phyloP scores from a whole-genome alignment of 1,139 yeast genomes.

The Lodderomyces elongisporus region DNA sequence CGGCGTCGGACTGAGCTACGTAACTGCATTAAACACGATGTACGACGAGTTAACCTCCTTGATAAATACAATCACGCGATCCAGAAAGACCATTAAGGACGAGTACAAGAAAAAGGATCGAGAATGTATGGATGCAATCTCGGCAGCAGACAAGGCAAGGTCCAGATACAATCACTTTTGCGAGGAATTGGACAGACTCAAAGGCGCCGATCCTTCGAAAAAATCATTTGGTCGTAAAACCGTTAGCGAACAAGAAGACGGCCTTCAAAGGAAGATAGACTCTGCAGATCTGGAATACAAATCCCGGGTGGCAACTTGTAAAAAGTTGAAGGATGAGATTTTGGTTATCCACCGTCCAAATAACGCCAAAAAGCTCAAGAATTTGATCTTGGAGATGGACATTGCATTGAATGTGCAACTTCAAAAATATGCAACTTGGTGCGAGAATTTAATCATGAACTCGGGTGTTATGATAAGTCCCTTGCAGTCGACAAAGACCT shows the following conservation, averaged over 20 bases:
- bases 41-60: constrained; percentile 79
- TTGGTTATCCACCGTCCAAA: constrained; percentile 73
- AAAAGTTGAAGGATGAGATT: constrained; percentile 69
- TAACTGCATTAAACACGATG: constrained; percentile 77
- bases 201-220: constrained; percentile 77
- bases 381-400: constrained; percentile 79
- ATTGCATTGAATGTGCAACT: constrained; percentile 83
- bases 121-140: constrained; percentile 76
- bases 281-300: constrained; percentile 82
- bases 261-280: constrained; percentile 73
- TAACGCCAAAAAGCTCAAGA: constrained; percentile 65
- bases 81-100: constrained; percentile 75
- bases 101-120: constrained; percentile 78
- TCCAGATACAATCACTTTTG: constrained; percentile 74
- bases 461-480: constrained; percentile 83
- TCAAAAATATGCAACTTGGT: constrained; percentile 83
- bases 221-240: constrained; percentile 77
- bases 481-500: constrained; percentile 46
- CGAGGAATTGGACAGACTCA: constrained; percentile 79
- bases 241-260: constrained; percentile 89
- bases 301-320: constrained; percentile 67
- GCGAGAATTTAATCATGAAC: constrained; percentile 77
- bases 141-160: constrained; percentile 84
- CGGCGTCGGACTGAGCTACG: constrained; percentile 71
- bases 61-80: constrained; percentile 60